A percentile compares a stretch with the other conserved stretches of the same genome.
Conservation (phyloP, 106 monocot genomes). For the Acorus gramineus region DNA sequence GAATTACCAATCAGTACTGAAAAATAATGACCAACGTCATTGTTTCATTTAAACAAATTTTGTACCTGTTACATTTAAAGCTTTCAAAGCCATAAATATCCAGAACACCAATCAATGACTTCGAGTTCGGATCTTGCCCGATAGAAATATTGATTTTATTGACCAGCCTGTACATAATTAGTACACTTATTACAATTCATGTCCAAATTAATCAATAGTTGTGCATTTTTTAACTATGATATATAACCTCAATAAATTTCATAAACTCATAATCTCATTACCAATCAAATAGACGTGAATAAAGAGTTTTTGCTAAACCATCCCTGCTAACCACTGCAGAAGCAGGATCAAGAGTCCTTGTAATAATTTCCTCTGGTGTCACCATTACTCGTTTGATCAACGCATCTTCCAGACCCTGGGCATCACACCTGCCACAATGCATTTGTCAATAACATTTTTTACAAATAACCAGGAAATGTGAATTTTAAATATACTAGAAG, state of each 20-base stretch:
- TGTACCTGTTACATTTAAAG: constrained; percentile 9
- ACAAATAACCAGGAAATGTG: no score
- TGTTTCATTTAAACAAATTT: background rate
- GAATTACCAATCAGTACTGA: background rate
- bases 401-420: constrained; percentile 15
- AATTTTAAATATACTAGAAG: no score
- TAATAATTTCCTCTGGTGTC: constrained; percentile 18
- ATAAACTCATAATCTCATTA: background rate
- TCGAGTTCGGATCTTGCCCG: constrained; percentile 7
- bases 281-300: constrained; percentile 19
- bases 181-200: no score
- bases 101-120: constrained; percentile 14
- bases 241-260: no score
- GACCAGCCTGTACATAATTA: constrained; percentile 1
- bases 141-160: constrained; percentile 12
- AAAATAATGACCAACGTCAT: background rate
- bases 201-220: no score
- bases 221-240: no score
- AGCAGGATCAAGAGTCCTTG: constrained; percentile 15
- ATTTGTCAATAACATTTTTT: no score
- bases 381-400: constrained; percentile 19
- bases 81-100: constrained; percentile 24
- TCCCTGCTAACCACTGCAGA: constrained; percentile 15
- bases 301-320: constrained; percentile 14
- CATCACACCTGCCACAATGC: constrained; percentile 8